Base-by-base conservation (phyloP, 2,329 filamentous ascomycete species). In the Trichoderma brevicompactum region DNA sequence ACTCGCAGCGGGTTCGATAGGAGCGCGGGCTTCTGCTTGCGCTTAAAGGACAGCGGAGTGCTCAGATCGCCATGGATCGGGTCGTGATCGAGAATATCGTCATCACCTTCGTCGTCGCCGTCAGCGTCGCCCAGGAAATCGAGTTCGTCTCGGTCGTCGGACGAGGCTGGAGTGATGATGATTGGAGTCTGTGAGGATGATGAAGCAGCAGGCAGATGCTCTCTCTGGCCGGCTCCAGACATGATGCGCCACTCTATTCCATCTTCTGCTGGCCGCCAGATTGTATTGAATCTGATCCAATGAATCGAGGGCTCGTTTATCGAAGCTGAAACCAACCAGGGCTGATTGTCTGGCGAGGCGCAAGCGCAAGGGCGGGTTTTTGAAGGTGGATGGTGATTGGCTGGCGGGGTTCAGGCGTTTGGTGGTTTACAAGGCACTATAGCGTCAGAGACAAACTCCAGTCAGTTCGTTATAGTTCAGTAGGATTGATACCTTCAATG, bases 21-120 rank as follows among this genome's bases (percentile, higher is more conserved):
- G 61, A 79, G 73, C 34, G 78, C 78, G 49, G 80, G 78, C 66
- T 83, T 89, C 70, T 86, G 83, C 69, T 86, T 89, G 73, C 90
- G 87, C 80, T 92, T 92, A 79, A 92, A 92, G 40, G 89, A 90
- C 61, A 91, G 78, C 34, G 83, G 80, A 54, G 85, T 80, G 63
- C 79, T 77, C 40, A 85, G 73, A 49, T 81, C 78, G 58, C 80
- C 77, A 63, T 80, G 79, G 65, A 89, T 76, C 19, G 87, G 85
- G 73, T 89, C 87, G 54, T 86, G 81, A 49, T 78, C 79, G 61
- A 89, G 79, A 41, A 86, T 68, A 59, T 76, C 74, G 60, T 71
- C 71, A 46, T 72, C 68, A 65, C 50, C 64, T 67, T 53, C 12
- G 7, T 7, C 61, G 67, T 74, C 68, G 67, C 82, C 78, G 70